Percentiles rank a stretch among this genome's conserved stretches.
phyloP scores from a whole-genome alignment of 2,329 filamentous ascomycete species.

The Chaetomium olivaceum region DNA sequence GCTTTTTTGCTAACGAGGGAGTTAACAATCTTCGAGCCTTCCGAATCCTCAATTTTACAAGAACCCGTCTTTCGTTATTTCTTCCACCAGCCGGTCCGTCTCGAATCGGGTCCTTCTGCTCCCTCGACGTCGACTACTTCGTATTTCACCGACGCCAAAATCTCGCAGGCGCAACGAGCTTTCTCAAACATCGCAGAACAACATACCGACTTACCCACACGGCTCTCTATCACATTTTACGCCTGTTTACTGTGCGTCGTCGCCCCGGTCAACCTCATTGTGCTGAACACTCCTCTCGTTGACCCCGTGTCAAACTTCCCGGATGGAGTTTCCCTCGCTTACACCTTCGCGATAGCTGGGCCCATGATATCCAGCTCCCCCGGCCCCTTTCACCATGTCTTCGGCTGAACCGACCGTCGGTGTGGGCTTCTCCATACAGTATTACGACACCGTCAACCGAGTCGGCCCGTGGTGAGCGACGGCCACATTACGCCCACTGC shows the following conservation, averaged over 20 bases:
- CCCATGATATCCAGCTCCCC: not conserved
- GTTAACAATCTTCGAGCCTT: not conserved
- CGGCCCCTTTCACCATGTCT: slow-evolving; percentile 6
- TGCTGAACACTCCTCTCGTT: not conserved
- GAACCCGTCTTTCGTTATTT: not conserved
- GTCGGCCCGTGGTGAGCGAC: slow-evolving; percentile 26
- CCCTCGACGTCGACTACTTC: not conserved
- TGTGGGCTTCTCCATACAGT: slow-evolving; percentile 19
- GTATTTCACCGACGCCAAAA: not conserved
- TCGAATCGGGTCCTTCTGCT: not conserved
- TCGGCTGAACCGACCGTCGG: slow-evolving; percentile 11
- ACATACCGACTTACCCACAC: not conserved
- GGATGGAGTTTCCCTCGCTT: not conserved
- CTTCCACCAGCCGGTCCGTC: not conserved
- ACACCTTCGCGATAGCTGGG: not conserved
- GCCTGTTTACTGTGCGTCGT: not conserved
- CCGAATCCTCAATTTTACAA: not conserved
- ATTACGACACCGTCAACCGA: slow-evolving; percentile 27
- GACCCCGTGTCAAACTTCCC: too few species aligned
- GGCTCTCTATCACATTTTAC: not conserved
- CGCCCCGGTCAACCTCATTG: not conserved
- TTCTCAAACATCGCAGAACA: not conserved
- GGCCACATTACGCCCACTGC: slow-evolving; percentile 40
- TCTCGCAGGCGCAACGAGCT: not conserved
- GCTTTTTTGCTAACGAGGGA: not conserved